Percentiles rank a stretch among this genome's conserved stretches.
Evolutionary conservation across 495 filamentous ascomycete genomes (phyloP).

Genomic region (Mycothermus thermophilus): DNA sequence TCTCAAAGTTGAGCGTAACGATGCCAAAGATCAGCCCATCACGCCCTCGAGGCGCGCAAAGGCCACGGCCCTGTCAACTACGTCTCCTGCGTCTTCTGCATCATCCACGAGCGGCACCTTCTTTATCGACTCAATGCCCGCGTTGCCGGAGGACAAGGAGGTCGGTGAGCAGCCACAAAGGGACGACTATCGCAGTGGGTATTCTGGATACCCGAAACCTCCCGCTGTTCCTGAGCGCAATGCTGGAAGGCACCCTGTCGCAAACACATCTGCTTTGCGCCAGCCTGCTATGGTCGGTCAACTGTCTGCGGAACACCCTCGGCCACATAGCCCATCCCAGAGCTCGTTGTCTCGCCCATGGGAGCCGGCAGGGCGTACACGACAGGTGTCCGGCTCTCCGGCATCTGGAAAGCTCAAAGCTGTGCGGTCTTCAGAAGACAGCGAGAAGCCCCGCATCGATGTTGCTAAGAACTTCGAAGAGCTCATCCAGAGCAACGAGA

Average conservation of each 20-base stretch:
- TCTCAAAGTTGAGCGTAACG: too few relatives aligned
- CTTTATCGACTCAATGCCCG: constrained; percentile 16
- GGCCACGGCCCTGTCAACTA: constrained; percentile 17
- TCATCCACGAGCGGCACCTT: constrained; percentile 11
- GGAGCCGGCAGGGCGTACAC: constrained; percentile 11
- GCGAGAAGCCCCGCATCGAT: constrained; percentile 27
- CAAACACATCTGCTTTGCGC: constrained; percentile 11
- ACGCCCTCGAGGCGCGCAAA: constrained; percentile 18
- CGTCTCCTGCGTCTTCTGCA: constrained; percentile 8
- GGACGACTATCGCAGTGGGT: neutral
- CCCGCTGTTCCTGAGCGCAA: constrained; percentile 30
- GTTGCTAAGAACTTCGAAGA: constrained; percentile 56
- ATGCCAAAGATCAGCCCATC: too few relatives aligned
- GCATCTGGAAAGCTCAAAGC: constrained; percentile 32
- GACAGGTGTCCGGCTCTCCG: constrained; percentile 25
- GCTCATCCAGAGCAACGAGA: constrained; percentile 78
- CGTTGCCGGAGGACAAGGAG: constrained; percentile 14
- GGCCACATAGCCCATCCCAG: constrained; percentile 11
- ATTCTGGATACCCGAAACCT: constrained; percentile 13
- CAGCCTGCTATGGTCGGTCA: constrained; percentile 20
- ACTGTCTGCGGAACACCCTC: constrained; percentile 19
- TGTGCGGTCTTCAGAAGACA: constrained; percentile 38
- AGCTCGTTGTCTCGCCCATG: constrained; percentile 2
- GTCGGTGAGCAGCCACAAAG: constrained; percentile 3
- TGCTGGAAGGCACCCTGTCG: constrained; percentile 16